A percentile compares a stretch with the other conserved stretches of the same genome.
Evolutionary conservation across 495 filamentous ascomycete genomes (phyloP).

Genomic region (Aspergillus asperescens): DNA sequence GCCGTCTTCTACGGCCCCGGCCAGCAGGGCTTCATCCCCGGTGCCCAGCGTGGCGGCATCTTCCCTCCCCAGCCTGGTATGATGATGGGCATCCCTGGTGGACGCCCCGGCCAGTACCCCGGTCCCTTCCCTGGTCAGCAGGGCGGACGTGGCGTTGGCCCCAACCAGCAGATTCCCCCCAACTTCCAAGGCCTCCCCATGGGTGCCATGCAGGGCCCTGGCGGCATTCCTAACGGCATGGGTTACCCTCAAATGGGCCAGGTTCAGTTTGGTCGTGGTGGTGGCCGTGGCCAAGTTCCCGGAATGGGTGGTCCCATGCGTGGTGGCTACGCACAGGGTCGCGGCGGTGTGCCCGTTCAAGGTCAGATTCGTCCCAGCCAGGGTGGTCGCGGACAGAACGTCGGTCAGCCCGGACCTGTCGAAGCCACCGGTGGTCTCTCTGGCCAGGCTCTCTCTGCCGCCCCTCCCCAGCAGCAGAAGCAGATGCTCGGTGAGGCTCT

Average conservation of each 20-base stretch:
- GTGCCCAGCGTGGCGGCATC: slow-evolving; percentile 69
- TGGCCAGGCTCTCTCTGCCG: slow-evolving; percentile 45
- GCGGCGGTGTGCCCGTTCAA: slow-evolving; percentile 43
- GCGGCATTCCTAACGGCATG: slow-evolving; percentile 51
- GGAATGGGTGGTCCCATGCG: slow-evolving; percentile 64
- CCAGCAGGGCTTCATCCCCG: slow-evolving; percentile 77
- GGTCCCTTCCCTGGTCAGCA: slow-evolving; percentile 72
- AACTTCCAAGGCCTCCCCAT: slow-evolving; percentile 78
- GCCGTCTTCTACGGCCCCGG: slow-evolving; percentile 84
- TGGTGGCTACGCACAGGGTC: slow-evolving; percentile 51
- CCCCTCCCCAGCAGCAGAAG: slow-evolving; percentile 76
- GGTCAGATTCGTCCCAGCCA: slow-evolving; percentile 48
- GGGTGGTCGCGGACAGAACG: slow-evolving; percentile 34
- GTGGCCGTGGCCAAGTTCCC: slow-evolving; percentile 70
- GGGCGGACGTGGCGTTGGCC: slow-evolving; percentile 74
- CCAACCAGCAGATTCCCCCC: slow-evolving; percentile 72
- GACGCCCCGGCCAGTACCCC: slow-evolving; percentile 79
- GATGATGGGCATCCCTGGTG: slow-evolving; percentile 73
- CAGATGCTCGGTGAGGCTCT: slow-evolving; percentile 95
- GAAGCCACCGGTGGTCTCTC: slow-evolving; percentile 32
- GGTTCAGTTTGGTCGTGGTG: slow-evolving; percentile 62
- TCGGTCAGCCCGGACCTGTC: slow-evolving; percentile 33
- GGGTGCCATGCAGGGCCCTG: slow-evolving; percentile 62
- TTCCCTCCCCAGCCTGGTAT: slow-evolving; percentile 80
- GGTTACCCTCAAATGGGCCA: slow-evolving; percentile 57